Conservation (phyloP, 495 filamentous ascomycete species). For the Parathielavia appendiculata region DNA sequence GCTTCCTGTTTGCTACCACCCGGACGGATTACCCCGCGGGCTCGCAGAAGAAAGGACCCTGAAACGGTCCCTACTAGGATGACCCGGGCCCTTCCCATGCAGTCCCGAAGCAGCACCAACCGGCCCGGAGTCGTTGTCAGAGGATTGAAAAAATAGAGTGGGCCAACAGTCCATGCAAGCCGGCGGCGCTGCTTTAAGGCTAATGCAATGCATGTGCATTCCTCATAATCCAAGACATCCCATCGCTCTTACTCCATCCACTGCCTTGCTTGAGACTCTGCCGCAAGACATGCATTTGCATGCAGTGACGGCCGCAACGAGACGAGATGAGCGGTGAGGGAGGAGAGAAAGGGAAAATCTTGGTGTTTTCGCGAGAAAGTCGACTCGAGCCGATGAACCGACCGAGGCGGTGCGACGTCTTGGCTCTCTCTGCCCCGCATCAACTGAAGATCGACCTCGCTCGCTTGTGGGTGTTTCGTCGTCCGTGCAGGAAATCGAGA, state of each 20-base stretch:
- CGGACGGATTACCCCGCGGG: slow-evolving; percentile 3
- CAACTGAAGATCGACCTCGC: background rate
- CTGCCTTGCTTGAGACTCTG: slow-evolving; percentile 1
- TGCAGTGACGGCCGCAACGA: background rate
- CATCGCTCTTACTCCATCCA: background rate
- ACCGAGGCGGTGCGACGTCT: background rate
- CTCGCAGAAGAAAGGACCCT: slow-evolving; percentile 6
- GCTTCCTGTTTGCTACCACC: background rate
- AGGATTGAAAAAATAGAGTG: background rate
- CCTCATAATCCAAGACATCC: background rate
- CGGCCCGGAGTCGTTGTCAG: background rate
- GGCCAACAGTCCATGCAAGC: slow-evolving; percentile 6
- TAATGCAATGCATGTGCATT: slow-evolving; percentile 14
- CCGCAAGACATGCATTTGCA: slow-evolving; percentile 8
- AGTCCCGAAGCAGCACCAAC: background rate
- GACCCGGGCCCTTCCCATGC: background rate
- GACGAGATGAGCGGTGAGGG: slow-evolving; percentile 9
- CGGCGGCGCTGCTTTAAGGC: background rate
- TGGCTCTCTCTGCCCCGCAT: slow-evolving; percentile 6
- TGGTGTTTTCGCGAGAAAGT: background rate
- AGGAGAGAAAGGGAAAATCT: background rate
- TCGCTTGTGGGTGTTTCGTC: background rate
- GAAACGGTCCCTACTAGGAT: background rate
- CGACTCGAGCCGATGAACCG: background rate
- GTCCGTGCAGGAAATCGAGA: background rate